Percentiles rank a stretch among this genome's conserved stretches.
Conservation (phyloP, 2,329 filamentous ascomycete species). For the Fusarium multiceps region DNA sequence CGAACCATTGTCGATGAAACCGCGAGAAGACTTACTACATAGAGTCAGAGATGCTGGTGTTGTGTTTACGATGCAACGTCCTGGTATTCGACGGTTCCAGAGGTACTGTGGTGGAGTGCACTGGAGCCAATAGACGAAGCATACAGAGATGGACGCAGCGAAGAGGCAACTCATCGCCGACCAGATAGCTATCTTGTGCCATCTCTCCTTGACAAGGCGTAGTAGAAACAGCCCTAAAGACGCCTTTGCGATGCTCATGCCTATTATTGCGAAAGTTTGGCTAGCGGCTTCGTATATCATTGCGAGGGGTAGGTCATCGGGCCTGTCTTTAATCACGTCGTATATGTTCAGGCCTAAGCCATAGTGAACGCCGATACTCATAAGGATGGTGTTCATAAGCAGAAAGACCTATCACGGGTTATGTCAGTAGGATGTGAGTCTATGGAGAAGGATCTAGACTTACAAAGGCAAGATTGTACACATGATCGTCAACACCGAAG, state of each 20-base stretch:
- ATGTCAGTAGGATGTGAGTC: background rate
- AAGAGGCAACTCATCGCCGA: conserved; percentile 41
- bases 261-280: conserved; percentile 53
- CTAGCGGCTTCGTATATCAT: conserved; percentile 49
- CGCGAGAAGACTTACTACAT: conserved; percentile 26
- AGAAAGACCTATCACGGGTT: conserved; percentile 35
- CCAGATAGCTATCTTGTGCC: conserved; percentile 54
- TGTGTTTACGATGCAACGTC: conserved; percentile 34
- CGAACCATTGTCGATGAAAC: no score
- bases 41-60: conserved; percentile 36
- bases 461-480: conserved; percentile 46
- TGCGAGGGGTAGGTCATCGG: conserved; percentile 40
- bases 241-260: conserved; percentile 54
- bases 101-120: conserved; percentile 37
- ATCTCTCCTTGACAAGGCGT: conserved; percentile 49
- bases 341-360: conserved; percentile 51
- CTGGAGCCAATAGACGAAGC: conserved; percentile 34
- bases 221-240: conserved; percentile 55
- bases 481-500: conserved; percentile 51
- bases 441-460: background rate
- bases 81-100: conserved; percentile 32
- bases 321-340: conserved; percentile 38
- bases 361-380: conserved; percentile 45
- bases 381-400: conserved; percentile 50
- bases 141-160: conserved; percentile 28